Percentiles rank a stretch among this genome's conserved stretches.
Evolutionary conservation across 2,329 filamentous ascomycete genomes (phyloP).

Genomic region (Ophiocordyceps australis): DNA sequence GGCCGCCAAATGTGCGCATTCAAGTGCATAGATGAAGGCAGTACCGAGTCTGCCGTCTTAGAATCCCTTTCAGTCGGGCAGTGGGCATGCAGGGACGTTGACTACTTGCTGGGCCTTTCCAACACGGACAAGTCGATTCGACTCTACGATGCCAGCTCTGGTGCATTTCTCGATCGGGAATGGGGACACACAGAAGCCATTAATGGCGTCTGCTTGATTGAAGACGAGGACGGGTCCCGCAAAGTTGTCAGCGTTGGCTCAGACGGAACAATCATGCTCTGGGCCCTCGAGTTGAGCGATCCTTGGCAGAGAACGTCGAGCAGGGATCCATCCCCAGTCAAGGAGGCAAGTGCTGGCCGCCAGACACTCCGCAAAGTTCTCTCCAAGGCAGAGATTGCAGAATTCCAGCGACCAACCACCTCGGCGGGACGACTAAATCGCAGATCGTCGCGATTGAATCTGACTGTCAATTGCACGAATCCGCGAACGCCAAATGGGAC

Average conservation of each 20-base stretch:
- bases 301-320: constrained; percentile 18
- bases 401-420: constrained; percentile 43
- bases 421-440: constrained; percentile 38
- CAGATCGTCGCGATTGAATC: constrained; percentile 32
- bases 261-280: constrained; percentile 73
- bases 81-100: constrained; percentile 33
- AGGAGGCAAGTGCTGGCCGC: constrained; percentile 33
- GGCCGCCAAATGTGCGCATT: constrained; percentile 58
- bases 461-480: constrained; percentile 14
- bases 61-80: constrained; percentile 54
- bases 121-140: constrained; percentile 92
- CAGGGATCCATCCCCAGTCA: constrained; percentile 35
- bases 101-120: constrained; percentile 70
- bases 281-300: constrained; percentile 38
- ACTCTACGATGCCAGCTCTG: constrained; percentile 66
- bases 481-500: constrained; percentile 19
- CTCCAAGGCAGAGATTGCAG: constrained; percentile 71
- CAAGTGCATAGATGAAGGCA: constrained; percentile 66
- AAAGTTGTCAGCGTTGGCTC: constrained; percentile 57
- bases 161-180: constrained; percentile 66
- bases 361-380: constrained; percentile 72
- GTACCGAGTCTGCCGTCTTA: constrained; percentile 65
- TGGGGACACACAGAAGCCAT: constrained; percentile 94
- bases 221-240: constrained; percentile 34
- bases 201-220: constrained; percentile 61